Conservation (phyloP, 805 yeast genomes). For the Hanseniaspora nectarophila region DNA sequence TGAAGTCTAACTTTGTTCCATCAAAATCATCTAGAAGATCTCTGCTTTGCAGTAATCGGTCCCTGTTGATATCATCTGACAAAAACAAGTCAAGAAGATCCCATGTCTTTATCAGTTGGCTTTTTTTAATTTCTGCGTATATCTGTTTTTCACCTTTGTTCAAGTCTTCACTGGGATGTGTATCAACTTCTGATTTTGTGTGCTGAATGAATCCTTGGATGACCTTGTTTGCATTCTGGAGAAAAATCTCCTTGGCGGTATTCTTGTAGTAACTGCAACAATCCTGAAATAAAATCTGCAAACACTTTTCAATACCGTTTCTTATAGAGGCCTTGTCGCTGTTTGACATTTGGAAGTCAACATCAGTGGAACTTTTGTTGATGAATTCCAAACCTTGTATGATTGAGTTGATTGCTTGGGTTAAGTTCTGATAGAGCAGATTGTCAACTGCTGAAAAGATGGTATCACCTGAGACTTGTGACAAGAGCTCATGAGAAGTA, state of each 20-base stretch:
- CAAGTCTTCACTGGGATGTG: background rate
- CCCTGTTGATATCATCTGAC: background rate
- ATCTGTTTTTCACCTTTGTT: background rate
- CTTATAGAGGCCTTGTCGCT: background rate
- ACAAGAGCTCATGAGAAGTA: background rate
- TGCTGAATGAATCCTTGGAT: slow-evolving; percentile 9
- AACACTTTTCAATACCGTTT: slow-evolving; percentile 1
- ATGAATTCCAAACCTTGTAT: background rate
- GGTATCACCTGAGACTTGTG: background rate
- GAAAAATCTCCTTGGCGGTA: background rate
- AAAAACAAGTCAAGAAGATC: background rate
- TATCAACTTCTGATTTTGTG: background rate
- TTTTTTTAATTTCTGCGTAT: background rate
- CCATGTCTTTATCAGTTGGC: background rate
- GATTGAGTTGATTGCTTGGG: background rate
- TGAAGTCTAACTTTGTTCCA: background rate
- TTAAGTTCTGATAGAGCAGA: background rate
- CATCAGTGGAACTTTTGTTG: background rate
- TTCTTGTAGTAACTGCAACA: background rate
- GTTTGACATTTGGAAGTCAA: background rate
- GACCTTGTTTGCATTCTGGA: background rate
- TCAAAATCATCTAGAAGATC: background rate
- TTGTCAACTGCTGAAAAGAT: background rate
- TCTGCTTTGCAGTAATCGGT: background rate
- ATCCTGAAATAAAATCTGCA: background rate